phyloP scores from a whole-genome alignment of 1,284 basidiomycete species.

The Porodaedalea pini region DNA sequence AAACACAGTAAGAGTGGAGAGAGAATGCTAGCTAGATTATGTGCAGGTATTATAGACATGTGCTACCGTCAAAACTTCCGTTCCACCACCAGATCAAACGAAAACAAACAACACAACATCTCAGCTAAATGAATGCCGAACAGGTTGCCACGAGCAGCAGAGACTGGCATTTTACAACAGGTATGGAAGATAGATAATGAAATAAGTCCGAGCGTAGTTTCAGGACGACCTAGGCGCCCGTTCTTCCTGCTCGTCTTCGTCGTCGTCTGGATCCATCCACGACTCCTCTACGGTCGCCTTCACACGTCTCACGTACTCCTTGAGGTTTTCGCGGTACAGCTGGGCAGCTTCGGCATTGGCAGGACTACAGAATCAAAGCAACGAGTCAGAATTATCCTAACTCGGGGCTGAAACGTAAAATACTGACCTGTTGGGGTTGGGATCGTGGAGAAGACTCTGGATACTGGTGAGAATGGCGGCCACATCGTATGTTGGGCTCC shows the following conservation, averaged over 20 bases:
- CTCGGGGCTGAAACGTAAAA: background rate
- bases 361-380: conserved; percentile 51
- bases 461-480: conserved; percentile 96
- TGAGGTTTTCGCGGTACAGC: conserved; percentile 96
- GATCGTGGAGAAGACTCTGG: conserved; percentile 93
- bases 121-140: no score
- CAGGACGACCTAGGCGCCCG: conserved; percentile 1
- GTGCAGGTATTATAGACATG: background rate
- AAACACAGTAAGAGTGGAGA: no score
- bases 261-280: conserved; percentile 83
- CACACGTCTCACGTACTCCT: conserved; percentile 92
- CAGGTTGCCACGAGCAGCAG: no score
- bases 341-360: conserved; percentile 98
- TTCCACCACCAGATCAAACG: no score
- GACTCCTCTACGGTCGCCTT: conserved; percentile 90
- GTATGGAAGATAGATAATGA: no score
- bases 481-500: conserved; percentile 98
- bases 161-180: no score
- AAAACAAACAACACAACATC: no score
- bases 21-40: no score
- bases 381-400: background rate
- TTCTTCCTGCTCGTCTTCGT: conserved; percentile 37
- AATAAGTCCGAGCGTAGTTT: background rate
- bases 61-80: no score
- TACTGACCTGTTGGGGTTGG: conserved; percentile 81